Evolutionary conservation across 2,329 filamentous ascomycete genomes (phyloP), one percentile per base, ranked within the genome.

Genomic region (Fusarium sp.): DNA sequence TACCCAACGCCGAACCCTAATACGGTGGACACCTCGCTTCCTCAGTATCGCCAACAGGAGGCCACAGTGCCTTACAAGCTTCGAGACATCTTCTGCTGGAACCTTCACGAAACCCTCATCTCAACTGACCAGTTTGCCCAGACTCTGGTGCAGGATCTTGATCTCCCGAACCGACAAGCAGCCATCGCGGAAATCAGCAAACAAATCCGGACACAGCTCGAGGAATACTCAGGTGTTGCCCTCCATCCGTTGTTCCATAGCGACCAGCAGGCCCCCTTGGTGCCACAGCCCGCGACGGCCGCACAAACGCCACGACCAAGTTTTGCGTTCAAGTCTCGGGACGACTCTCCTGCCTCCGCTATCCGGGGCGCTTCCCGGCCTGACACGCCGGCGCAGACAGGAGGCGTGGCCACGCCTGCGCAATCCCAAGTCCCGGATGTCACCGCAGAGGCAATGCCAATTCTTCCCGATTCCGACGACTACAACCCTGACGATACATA

Each of bases 71-170:
- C 93, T 5, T 97, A 94, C 79, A 89, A 96, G 66, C 84, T 99
- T 58, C 94, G 96, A 74, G 96, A 99, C 74, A 91, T 92, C n/a
- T 98, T 99, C 74, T 82, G 97, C 52, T 99, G 96, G 96, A 99
- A 99, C 74, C 85, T 99, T 15, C 95, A 98, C 79, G 96, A 99
- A 81, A 92, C 93, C 0, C 83, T 97, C 60, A 92, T 94, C 51
- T 99, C 96, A 0, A 97, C 96, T 1, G 96, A 99, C 75, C 92
- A 97, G 75, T 99, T 98, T 77, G 96, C 96, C n/a, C 88, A 92
- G 72, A 89, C 87, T 3, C 89, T 98, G 70, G 94, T 97, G 2
- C 93, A 97, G 68, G 96, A 99, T 76, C 86, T 99, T 41, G 96
- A 99, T 77, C 87, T 99, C 41, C 95, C 95, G 6, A 90, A 92